phyloP scores from a whole-genome alignment of 176 grass and related monocot genomes.

The Sorghum bicolor region DNA sequence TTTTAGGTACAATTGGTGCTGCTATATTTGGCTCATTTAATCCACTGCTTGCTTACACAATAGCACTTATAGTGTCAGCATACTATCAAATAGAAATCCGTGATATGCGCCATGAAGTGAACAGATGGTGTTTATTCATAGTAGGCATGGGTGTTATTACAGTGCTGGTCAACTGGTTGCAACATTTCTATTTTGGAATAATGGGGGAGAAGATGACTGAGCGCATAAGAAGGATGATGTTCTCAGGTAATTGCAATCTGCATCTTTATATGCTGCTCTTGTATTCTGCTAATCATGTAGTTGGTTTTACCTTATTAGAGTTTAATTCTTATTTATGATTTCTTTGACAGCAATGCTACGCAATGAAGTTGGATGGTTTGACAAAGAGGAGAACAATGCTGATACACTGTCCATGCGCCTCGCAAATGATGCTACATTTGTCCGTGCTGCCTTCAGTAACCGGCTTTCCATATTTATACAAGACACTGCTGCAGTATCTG shows the following conservation, averaged over 20 bases:
- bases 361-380: constrained; percentile 99
- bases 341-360: constrained; percentile 73
- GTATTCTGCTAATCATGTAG: constrained; percentile 18
- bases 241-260: constrained; percentile 69
- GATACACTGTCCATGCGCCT: constrained; percentile 92
- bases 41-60: constrained; percentile 93
- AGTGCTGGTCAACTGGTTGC: constrained; percentile 95
- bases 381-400: constrained; percentile 96
- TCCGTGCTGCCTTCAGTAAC: constrained; percentile 97
- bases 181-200: constrained; percentile 99
- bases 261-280: constrained; percentile 16
- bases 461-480: constrained; percentile 99
- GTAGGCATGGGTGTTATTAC: constrained; percentile 95
- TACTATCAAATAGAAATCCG: constrained; percentile 76
- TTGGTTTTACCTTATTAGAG: constrained; percentile 13
- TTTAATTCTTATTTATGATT: constrained; percentile 30
- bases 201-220: constrained; percentile 99
- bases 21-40: constrained; percentile 99
- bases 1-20: constrained; percentile 94
- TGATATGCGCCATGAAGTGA: constrained; percentile 83
- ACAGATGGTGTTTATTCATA: constrained; percentile 97
- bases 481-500: constrained; percentile 80
- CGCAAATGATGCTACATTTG: constrained; percentile 98
- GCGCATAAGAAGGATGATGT: constrained; percentile 99
- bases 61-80: constrained; percentile 85